Conservation (phyloP, 75 land plant genomes). For the Isoetes taiwanensis region DNA sequence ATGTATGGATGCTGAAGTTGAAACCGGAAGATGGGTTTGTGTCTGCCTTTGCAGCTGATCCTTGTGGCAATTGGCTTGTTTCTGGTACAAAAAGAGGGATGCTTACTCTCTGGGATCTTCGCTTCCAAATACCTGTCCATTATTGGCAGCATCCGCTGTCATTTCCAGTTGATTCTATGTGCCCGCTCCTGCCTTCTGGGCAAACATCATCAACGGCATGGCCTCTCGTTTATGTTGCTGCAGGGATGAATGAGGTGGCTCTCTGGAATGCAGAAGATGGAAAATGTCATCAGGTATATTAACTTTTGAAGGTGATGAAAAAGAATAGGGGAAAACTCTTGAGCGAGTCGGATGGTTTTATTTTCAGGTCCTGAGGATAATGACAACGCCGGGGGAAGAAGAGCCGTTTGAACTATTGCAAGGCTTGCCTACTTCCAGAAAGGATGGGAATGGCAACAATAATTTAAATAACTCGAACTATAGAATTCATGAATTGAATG, state of each 20-base stretch:
- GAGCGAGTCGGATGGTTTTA: no score
- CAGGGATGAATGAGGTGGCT: constrained; percentile 88
- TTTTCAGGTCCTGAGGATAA: no score
- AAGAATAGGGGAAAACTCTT: no score
- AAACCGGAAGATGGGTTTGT: constrained; percentile 72
- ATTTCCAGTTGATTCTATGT: constrained; percentile 75
- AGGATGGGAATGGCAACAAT: no score
- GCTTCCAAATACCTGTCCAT: constrained; percentile 84
- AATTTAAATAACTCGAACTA: no score
- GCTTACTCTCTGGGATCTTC: constrained; percentile 92
- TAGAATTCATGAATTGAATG: constrained; percentile 73
- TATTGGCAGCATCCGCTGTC: constrained; percentile 68
- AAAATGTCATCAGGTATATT: constrained; percentile 76
- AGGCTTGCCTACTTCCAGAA: no score
- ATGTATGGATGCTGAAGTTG: constrained; percentile 52
- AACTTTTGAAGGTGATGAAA: no score
- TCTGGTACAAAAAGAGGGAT: constrained; percentile 89
- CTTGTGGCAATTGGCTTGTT: constrained; percentile 89
- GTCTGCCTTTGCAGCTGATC: constrained; percentile 56
- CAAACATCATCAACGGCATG: constrained; percentile 29
- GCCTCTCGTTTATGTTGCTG: constrained; percentile 92
- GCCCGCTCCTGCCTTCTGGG: constrained; percentile 45
- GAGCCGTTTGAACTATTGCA: no score
- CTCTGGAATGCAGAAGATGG: constrained; percentile 98
- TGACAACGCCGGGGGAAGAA: no score